These are phyloP conservation scores for Xylaria sp. DNA, from an alignment of 2,329 filamentous ascomycete genomes.

Conservation along the genomic window DNA sequence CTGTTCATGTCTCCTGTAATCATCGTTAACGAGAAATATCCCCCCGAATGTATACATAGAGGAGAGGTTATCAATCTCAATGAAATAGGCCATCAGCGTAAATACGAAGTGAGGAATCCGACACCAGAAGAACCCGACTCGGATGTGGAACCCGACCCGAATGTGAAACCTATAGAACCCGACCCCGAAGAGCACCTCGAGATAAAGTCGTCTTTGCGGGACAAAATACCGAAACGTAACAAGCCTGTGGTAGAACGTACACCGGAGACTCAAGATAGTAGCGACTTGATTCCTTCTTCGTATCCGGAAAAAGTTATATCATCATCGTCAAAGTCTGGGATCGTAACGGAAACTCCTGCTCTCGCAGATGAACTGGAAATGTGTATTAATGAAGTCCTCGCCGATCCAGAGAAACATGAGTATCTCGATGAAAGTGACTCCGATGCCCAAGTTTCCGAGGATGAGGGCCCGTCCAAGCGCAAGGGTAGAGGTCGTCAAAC, in stretches of 20 bases:
- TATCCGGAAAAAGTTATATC: conserved; percentile 18
- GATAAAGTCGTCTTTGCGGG: too few relatives aligned
- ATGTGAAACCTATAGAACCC: neutral
- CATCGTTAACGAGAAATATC: conserved; percentile 75
- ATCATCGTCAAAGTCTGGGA: neutral
- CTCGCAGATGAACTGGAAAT: conserved; percentile 29
- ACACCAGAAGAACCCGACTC: too few relatives aligned
- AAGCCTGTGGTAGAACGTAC: conserved; percentile 5
- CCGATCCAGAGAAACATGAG: conserved; percentile 33
- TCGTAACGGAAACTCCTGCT: neutral
- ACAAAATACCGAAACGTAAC: neutral
- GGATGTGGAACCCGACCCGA: too few relatives aligned
- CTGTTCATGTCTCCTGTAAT: conserved; percentile 52
- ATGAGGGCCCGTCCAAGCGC: conserved; percentile 18
- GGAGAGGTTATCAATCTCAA: conserved; percentile 52
- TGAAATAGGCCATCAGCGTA: too few relatives aligned
- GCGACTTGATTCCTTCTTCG: conserved; percentile 31
- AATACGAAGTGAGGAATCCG: conserved; percentile 61
- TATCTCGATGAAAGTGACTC: conserved; percentile 24
- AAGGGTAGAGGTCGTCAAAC: conserved; percentile 10
- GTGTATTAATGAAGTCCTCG: conserved; percentile 35
- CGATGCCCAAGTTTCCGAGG: conserved; percentile 18
- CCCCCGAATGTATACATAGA: conserved; percentile 73
- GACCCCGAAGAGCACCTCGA: conserved; percentile 20
- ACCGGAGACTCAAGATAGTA: conserved; percentile 22